A percentile compares a stretch with the other conserved stretches of the same genome.
These are phyloP conservation scores for Infundibulicybe gibba DNA, from an alignment of 768 basidiomycete genomes.

Conservation along the genomic window DNA sequence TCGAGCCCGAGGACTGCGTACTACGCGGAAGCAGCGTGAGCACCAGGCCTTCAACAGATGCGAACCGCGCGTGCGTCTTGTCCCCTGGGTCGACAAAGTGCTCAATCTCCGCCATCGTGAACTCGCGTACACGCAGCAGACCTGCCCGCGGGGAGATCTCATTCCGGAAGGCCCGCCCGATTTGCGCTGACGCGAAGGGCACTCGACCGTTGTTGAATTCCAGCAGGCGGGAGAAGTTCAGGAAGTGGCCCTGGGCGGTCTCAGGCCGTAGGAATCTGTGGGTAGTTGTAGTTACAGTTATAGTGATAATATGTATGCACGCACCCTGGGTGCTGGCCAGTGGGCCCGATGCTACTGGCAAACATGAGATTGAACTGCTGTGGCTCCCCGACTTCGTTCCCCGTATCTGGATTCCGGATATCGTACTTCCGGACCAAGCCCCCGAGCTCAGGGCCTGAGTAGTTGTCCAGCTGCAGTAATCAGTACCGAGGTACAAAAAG, in stretches of 20 bases:
- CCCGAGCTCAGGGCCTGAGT: constrained; percentile 84
- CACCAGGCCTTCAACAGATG: constrained; percentile 70
- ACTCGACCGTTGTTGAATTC: constrained; percentile 98
- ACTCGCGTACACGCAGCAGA: constrained; percentile 94
- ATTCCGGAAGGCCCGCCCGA: constrained; percentile 95
- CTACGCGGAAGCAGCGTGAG: constrained; percentile 79
- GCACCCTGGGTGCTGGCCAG: constrained; percentile 93
- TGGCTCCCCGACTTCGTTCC: constrained; percentile 89
- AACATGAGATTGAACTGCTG: constrained; percentile 99
- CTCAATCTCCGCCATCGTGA: constrained; percentile 99
- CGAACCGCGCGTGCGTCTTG: constrained; percentile 85
- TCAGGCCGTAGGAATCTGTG: constrained; percentile 91
- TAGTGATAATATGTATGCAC: constrained; percentile 11
- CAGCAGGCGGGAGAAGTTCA: constrained; percentile 94
- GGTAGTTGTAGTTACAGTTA: not conserved
- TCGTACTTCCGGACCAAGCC: constrained; percentile 77
- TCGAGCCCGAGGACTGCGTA: constrained; percentile 76
- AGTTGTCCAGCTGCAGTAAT: constrained; percentile 82
- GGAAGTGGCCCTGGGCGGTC: constrained; percentile 97
- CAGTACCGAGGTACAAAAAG: not conserved
- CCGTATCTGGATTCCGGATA: constrained; percentile 88
- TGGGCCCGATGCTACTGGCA: constrained; percentile 94
- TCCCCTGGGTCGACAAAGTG: constrained; percentile 96
- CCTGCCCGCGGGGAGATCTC: constrained; percentile 98
- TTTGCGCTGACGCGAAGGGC: constrained; percentile 96